These are phyloP conservation scores for Coemansia sp. DNA, from an alignment of 192 early-diverging fungal genomes.

Conservation along the genomic window DNA sequence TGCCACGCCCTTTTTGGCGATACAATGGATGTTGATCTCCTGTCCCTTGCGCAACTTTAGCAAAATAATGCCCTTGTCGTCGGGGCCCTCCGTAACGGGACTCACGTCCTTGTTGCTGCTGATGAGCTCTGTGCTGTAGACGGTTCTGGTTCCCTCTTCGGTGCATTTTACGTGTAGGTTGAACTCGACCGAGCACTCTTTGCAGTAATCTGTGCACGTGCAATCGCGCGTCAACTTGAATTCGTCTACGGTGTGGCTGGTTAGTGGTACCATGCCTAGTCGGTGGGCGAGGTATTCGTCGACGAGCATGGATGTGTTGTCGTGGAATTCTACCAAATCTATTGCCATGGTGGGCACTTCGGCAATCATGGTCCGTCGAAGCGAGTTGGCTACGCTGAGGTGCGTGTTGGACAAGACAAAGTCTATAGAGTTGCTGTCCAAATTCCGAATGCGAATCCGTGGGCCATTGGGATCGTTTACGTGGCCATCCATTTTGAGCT, in stretches of 20 bases:
- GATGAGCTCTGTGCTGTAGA: constrained; percentile 80
- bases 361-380: constrained; percentile 94
- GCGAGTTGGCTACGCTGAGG: constrained; percentile 78
- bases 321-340: constrained; percentile 93
- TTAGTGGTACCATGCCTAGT: constrained; percentile 89
- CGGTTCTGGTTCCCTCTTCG: constrained; percentile 70
- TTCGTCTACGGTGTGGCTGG: constrained; percentile 71
- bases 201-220: constrained; percentile 78
- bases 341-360: constrained; percentile 99
- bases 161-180: constrained; percentile 82
- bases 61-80: constrained; percentile 78
- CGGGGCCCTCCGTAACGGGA: constrained; percentile 63
- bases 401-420: constrained; percentile 88
- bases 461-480: constrained; percentile 33
- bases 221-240: constrained; percentile 83
- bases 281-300: constrained; percentile 97
- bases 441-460: constrained; percentile 46
- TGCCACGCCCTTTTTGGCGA: constrained; percentile 95
- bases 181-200: constrained; percentile 87
- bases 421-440: constrained; percentile 53
- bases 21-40: constrained; percentile 83
- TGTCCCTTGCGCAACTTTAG: constrained; percentile 90
- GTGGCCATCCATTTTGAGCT: constrained; percentile 15
- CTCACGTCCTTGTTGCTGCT: constrained; percentile 68
- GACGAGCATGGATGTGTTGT: constrained; percentile 87